These are phyloP conservation scores for Aspergillus latus DNA, from an alignment of 2,329 filamentous ascomycete species.

Conservation along the genomic window DNA sequence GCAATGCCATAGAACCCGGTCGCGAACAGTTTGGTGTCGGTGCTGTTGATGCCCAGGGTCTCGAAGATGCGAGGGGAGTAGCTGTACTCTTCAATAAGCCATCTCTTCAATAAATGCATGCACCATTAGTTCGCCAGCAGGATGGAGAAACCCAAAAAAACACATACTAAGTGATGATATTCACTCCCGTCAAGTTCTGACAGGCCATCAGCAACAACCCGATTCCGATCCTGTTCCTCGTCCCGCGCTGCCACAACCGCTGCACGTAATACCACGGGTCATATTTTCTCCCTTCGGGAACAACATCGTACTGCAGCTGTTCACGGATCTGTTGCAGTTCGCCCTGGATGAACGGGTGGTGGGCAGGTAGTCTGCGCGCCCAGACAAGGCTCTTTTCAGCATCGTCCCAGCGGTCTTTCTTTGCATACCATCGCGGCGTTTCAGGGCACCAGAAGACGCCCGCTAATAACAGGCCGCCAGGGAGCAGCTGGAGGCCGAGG, in stretches of 20 bases:
- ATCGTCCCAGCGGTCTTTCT: constrained; percentile 64
- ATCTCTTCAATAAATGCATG: background rate
- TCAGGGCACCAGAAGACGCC: constrained; percentile 62
- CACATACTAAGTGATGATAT: constrained; percentile 4
- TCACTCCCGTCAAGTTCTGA: constrained; percentile 3
- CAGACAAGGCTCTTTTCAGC: constrained; percentile 55
- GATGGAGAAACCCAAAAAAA: too few species aligned
- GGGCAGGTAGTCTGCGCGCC: constrained; percentile 53
- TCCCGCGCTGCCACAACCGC: constrained; percentile 5
- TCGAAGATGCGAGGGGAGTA: constrained; percentile 54
- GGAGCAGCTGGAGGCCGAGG: constrained; percentile 50
- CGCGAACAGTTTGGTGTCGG: constrained; percentile 66
- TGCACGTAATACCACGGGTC: constrained; percentile 4
- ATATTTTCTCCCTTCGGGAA: background rate
- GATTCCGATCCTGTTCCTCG: constrained; percentile 9
- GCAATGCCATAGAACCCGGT: constrained; percentile 55
- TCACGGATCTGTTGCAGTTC: constrained; percentile 9
- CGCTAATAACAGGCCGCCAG: constrained; percentile 58
- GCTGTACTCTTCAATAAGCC: constrained; percentile 17
- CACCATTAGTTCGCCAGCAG: too few species aligned
- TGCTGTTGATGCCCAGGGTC: constrained; percentile 54
- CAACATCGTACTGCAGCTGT: background rate
- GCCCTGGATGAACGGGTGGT: constrained; percentile 52
- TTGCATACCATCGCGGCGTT: constrained; percentile 65
- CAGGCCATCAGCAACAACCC: constrained; percentile 11